Conservation (phyloP, 2,329 filamentous ascomycete genomes). For the Fusarium proliferatum region DNA sequence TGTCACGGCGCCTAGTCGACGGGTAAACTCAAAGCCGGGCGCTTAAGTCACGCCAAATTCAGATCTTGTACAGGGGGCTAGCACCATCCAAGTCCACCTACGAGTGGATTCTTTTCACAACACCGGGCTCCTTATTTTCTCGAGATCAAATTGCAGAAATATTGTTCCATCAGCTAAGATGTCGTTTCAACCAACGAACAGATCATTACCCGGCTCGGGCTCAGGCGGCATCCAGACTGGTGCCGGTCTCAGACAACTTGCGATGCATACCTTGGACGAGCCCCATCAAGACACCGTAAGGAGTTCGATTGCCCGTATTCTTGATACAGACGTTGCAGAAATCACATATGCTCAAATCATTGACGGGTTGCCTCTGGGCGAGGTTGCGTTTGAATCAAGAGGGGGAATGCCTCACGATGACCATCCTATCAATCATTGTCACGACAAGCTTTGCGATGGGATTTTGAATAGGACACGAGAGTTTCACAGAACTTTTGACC, state of each 20-base stretch:
- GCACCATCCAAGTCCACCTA: neutral
- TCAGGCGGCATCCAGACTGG: rapidly evolving
- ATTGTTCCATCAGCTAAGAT: neutral
- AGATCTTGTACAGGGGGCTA: neutral
- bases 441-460: slow-evolving; percentile 34
- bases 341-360: slow-evolving; percentile 39
- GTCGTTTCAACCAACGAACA: neutral
- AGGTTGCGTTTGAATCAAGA: neutral
- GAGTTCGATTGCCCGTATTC: slow-evolving; percentile 20
- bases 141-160: rapidly evolving
- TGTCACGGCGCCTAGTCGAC: neutral
- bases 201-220: rapidly evolving
- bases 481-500: slow-evolving; percentile 25
- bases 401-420: neutral
- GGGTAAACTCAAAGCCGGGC: neutral
- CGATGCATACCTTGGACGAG: neutral
- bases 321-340: slow-evolving; percentile 24
- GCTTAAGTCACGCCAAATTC: neutral
- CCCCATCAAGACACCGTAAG: neutral
- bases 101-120: too few relatives aligned
- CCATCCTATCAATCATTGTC: slow-evolving; percentile 35
- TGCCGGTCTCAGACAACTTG: neutral
- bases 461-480: slow-evolving; percentile 24
- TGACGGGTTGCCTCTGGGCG: slow-evolving; percentile 36
- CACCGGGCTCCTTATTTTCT: neutral